Evolutionary conservation across 805 yeast species (phyloP), one percentile per base, ranked within the genome.

Genomic region (Yamadazyma insecticola): DNA sequence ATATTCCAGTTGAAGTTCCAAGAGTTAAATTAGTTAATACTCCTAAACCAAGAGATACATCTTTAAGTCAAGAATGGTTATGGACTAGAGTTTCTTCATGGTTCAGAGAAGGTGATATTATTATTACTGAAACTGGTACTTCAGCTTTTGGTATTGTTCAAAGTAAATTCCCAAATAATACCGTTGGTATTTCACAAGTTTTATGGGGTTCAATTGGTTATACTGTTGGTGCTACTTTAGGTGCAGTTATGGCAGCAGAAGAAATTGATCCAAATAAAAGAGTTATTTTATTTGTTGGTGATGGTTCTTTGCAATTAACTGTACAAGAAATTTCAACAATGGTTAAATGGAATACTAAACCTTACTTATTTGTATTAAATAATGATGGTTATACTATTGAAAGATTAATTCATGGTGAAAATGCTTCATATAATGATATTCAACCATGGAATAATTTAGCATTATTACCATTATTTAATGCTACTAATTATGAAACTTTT

Each of bases 151-250:
- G 87, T 63, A 73, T 79, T 41, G 68, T 75, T 45, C 78, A 74
- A 53, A 63, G 83, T 17, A 72, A 71, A 52, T 78, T 74, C 74
- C 86, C 87, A 43, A 56, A 64, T 43, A 58, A 72, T 52, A 67
- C 76, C 25, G 62, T 70, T 42, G 85, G 84, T 55, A 78, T 79
- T 39, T 77, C 85, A 34, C 87, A 79, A 64, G 85, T 78, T 33
- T 63, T 80, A 48, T 80, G 84, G 83, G 85, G 86, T 47, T 78
- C 85, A 29, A 79, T 79, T 54, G 87, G 87, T 49, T 78, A 60
- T 62, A 66, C 85, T 30, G 74, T 77, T 37, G 85, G 85, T 55
- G 76, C 84, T 28, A 63, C 78, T 15, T 56, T 74, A 39, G 86
- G 86, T 55, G 85, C 86, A 28, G 74, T 73, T 24, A 71, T 76